Base-by-base conservation (phyloP, 1,139 yeast genomes). In the Yamadazyma songkhlaensis region DNA sequence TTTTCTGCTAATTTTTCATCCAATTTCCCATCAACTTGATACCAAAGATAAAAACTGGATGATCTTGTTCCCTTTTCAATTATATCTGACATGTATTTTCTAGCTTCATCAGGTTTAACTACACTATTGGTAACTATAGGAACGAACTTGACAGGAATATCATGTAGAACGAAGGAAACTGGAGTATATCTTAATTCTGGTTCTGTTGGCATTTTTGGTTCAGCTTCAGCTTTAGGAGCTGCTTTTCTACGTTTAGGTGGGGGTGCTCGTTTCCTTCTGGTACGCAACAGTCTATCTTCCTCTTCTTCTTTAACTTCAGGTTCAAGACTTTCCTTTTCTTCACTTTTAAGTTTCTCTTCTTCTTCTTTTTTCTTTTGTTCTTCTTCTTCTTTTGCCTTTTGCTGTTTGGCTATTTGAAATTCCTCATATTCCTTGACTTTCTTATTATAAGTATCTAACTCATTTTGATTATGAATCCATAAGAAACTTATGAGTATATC, bases 11-110 rank as follows among this genome's bases (percentile, higher is more conserved):
- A 52, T 2, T 56, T 51, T 42, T 81, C 88, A 52, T 84, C 92
- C 43, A 84, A 80, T 36, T 77, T 74, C 4, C 89, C 92, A 57
- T 88, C 96, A 14, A 89, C 72, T 51, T 86, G 88, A 51, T 82
- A 86, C 96, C 96, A 89, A 26, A 87, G 67, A 53, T 84, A 77
- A 52, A 78, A 78, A 26, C 77, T 76, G 6, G 82, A 65, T 6
- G 80, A 62, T 39, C 92, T 69, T 1, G 67, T 69, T 1, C 96
- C 96, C 12, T 62, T 65, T 10, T 67, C 64, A 42, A 88, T 57
- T 1, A 84, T 74, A 10, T 72, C 62, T 33, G 72, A 66, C 96
- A 90, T 89, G 25, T 71, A 63, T 14, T 63, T 60, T 39, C 71
- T 77, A 0, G 84, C 89, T 12, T 72, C 66, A 3, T 75, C 78